Evolutionary conservation across 2,329 filamentous ascomycete species (phyloP), one percentile per base, ranked within the genome.

Genomic region (Plectosphaerella plurivora): DNA sequence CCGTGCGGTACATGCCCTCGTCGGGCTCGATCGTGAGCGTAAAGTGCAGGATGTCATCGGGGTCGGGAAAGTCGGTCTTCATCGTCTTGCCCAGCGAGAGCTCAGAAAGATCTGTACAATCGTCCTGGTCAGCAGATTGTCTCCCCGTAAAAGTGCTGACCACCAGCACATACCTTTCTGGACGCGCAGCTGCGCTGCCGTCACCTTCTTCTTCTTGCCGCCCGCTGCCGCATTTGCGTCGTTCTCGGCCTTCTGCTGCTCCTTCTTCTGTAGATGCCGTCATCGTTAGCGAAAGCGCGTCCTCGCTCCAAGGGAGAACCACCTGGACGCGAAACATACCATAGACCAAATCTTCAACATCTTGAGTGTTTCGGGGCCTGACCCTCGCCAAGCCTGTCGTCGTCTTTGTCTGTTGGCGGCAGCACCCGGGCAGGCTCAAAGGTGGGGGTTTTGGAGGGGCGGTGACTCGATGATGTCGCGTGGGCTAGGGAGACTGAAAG

Each of bases 261-360:
- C 89, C 75, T 97, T 94, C 77, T 96, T 92, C 87, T 96, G 72
- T 65, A 65, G 70, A 22, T 16, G 20, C 3, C 35, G n/a, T 39
- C 41, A 44, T 9, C 10, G 8, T 35, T 15, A 35, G 37, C 36
- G 15, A 35, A 2, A 14, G 37, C 41, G 11, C 16, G 15, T 20
- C 41, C 18, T 18, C 37, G 11, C n/a, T 4, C n/a, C 18, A n/a
- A 20, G 18, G 4, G 3, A 45, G n/a, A 18, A 16, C 47, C 37
- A 41, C 46, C n/a, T 5, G 4, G 14, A 22, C 22, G 3, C 22
- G 5, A 45, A 45, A 65, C 80, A 49, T 78, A 95, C 91, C 93
- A 97, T 96, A 65, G 91, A 96, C 94, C 93, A 97, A 79, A 97
- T 97, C 78, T 97, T 97, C 80, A 97, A 82, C 94, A 97, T 97